Evolutionary conservation across 2,329 filamentous ascomycete genomes (phyloP).

Genomic region (Hymenoscyphus occultus): DNA sequence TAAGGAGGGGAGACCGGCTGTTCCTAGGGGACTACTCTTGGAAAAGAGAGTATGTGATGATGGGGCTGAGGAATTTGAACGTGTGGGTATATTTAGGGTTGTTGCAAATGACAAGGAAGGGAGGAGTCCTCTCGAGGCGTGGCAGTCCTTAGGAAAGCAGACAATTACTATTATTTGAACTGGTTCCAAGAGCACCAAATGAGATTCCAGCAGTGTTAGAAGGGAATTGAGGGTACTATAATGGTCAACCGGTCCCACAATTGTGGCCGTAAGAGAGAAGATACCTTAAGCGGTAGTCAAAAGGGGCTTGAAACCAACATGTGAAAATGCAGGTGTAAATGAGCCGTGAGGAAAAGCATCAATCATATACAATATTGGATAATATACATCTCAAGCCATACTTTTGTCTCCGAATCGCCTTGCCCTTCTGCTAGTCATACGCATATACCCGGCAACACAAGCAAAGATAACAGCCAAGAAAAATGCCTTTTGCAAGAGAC

Average conservation of each 20-base stretch:
- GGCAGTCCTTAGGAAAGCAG: neutral
- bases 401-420: conserved; percentile 31
- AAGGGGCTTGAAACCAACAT: neutral
- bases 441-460: conserved; percentile 46
- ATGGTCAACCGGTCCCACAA: neutral
- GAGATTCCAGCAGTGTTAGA: too few species aligned
- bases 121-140: neutral
- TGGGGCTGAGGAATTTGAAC: conserved; percentile 5
- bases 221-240: neutral
- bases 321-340: neutral
- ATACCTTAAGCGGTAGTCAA: too few species aligned
- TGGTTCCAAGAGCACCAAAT: too few species aligned
- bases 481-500: conserved; percentile 48
- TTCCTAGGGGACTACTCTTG: conserved; percentile 11
- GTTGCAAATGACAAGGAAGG: neutral
- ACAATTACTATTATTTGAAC: conserved; percentile 2
- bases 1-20: neutral
- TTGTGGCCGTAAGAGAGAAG: too few species aligned
- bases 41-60: neutral
- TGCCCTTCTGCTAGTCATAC: conserved; percentile 39
- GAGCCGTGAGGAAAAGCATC: neutral
- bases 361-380: conserved; percentile 6
- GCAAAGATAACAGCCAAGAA: conserved; percentile 49
- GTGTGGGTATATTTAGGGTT: conserved; percentile 12
- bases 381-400: conserved; percentile 27